A percentile compares a stretch with the other conserved stretches of the same genome.
Conservation (phyloP, 1,139 yeast species). For the Nakaseomyces delphensis region DNA sequence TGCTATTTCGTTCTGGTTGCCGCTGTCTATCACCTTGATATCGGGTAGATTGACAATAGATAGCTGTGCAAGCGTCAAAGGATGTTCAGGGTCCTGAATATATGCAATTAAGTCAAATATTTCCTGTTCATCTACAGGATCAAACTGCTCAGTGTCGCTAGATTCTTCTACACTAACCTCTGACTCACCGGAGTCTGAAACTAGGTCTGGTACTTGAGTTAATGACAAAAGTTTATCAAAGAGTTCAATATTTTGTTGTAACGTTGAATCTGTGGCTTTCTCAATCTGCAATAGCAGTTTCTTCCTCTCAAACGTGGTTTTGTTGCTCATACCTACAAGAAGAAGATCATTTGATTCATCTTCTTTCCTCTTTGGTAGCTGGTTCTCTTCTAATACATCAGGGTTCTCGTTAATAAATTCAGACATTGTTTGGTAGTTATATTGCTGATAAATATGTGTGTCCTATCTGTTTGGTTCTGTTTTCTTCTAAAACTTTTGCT, state of each 20-base stretch:
- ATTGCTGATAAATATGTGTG: neutral
- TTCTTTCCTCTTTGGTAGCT: slow-evolving; percentile 60
- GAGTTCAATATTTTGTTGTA: slow-evolving; percentile 24
- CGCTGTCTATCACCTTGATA: slow-evolving; percentile 57
- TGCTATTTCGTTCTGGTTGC: slow-evolving; percentile 47
- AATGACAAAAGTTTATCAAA: slow-evolving; percentile 18
- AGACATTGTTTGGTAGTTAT: slow-evolving; percentile 24
- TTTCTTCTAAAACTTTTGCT: too few species aligned
- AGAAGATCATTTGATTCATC: slow-evolving; percentile 20
- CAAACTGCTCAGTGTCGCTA: slow-evolving; percentile 39
- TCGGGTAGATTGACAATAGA: slow-evolving; percentile 87
- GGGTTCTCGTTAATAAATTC: slow-evolving; percentile 94
- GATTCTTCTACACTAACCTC: slow-evolving; percentile 18
- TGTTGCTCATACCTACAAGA: slow-evolving; percentile 20
- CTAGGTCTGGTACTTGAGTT: slow-evolving; percentile 1
- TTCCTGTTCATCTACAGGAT: slow-evolving; percentile 72
- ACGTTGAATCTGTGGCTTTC: slow-evolving; percentile 20
- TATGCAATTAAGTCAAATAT: slow-evolving; percentile 68
- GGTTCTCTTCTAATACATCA: slow-evolving; percentile 63
- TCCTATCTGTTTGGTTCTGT: neutral
- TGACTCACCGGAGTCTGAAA: slow-evolving; percentile 14
- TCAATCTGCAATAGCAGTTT: slow-evolving; percentile 24
- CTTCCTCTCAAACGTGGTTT: slow-evolving; percentile 20
- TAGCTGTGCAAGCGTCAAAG: slow-evolving; percentile 85
- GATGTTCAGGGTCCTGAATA: slow-evolving; percentile 97